Conservation (phyloP, 1,284 basidiomycete genomes). For the Fomes fomentarius region DNA sequence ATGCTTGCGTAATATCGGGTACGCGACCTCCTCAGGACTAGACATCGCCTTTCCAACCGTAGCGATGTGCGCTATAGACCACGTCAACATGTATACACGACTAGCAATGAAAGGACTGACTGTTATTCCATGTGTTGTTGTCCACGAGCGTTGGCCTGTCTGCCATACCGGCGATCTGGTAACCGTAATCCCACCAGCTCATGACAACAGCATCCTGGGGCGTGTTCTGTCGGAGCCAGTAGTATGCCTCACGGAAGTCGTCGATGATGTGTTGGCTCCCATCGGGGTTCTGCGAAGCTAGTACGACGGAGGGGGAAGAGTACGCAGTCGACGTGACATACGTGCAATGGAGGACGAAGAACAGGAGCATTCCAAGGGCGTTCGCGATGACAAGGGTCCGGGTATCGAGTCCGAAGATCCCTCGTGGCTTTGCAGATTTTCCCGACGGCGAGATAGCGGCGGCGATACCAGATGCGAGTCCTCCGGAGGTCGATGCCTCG, state of each 20-base stretch:
- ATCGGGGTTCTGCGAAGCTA: conserved; percentile 82
- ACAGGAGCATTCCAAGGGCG: conserved; percentile 78
- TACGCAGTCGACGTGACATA: conserved; percentile 96
- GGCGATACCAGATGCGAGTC: conserved; percentile 47
- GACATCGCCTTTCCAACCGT: conserved; percentile 99
- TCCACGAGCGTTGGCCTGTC: conserved; percentile 97
- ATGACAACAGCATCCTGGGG: conserved; percentile 90
- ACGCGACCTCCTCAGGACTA: conserved; percentile 91
- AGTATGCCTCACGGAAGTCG: conserved; percentile 99
- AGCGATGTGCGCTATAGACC: conserved; percentile 80
- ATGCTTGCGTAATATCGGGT: conserved; percentile 95
- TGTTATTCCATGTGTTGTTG: conserved; percentile 99
- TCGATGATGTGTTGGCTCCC: conserved; percentile 96
- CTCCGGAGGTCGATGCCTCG: conserved; percentile 25
- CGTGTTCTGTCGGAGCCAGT: conserved; percentile 98
- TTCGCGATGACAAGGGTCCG: conserved; percentile 80
- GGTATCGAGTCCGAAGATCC: conserved; percentile 87
- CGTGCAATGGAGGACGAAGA: conserved; percentile 97
- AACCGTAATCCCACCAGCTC: conserved; percentile 99
- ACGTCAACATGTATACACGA: conserved; percentile 17
- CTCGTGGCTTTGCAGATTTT: conserved; percentile 42
- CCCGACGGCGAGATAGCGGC: conserved; percentile 32
- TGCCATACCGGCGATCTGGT: conserved; percentile 99
- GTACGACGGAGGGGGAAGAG: conserved; percentile 97
- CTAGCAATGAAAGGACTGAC: conserved; percentile 54